Evolutionary conservation across 345 rosid genomes (phyloP).

Genomic region (Ceriops decandra): DNA sequence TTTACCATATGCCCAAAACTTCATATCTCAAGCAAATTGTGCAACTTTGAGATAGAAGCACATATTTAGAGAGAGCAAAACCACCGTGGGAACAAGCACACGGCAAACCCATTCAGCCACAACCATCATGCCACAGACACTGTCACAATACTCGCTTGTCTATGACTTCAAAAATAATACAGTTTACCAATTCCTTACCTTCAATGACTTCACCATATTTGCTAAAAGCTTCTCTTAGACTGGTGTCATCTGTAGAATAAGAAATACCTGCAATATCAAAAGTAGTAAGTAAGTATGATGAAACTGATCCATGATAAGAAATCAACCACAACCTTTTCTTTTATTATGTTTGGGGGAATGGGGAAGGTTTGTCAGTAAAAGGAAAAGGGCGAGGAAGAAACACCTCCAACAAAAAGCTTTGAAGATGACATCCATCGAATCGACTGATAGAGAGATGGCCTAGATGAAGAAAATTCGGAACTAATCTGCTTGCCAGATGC

Average conservation of each 20-base stretch:
- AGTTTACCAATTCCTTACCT: conserved; percentile 34
- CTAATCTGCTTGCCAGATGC: conserved; percentile 46
- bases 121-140: neutral
- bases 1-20: neutral
- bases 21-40: neutral
- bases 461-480: conserved; percentile 42
- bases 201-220: conserved; percentile 82
- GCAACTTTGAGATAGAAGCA: neutral
- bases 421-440: conserved; percentile 74
- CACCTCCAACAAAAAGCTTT: conserved; percentile 87
- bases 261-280: conserved; percentile 56
- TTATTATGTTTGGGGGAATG: too few species aligned
- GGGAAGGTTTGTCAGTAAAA: neutral
- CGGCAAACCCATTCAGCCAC: too few species aligned
- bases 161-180: conserved; percentile 3
- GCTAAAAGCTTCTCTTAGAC: conserved; percentile 61
- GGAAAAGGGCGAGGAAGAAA: neutral
- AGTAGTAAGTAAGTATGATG: neutral
- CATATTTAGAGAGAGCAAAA: neutral
- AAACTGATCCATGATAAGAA: too few species aligned
- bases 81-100: too few species aligned
- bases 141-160: neutral
- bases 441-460: conserved; percentile 67
- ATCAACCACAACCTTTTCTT: too few species aligned
- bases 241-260: conserved; percentile 56